Conservation (phyloP, 2,329 filamentous ascomycete genomes). For the Fusarium tricinctum region DNA sequence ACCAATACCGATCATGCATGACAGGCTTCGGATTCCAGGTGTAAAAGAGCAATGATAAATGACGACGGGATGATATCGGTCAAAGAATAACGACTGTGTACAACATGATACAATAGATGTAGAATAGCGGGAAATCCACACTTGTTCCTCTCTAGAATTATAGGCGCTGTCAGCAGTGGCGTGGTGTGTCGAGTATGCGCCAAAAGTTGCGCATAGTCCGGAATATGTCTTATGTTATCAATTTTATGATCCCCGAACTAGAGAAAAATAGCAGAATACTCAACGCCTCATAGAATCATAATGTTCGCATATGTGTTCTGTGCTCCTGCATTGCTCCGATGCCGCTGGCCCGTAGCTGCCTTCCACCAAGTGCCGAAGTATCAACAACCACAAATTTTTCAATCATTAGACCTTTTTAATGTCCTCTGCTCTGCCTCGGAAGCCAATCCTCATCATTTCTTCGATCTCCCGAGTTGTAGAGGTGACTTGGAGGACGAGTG, state of each 20-base stretch:
- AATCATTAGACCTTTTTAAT: slow-evolving; percentile 21
- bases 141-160: slow-evolving; percentile 40
- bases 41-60: slow-evolving; percentile 50
- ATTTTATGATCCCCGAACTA: accelerated
- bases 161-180: slow-evolving; percentile 31
- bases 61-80: slow-evolving; percentile 13
- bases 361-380: background rate
- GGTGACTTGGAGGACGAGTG: slow-evolving; percentile 43
- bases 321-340: background rate
- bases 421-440: slow-evolving; percentile 48
- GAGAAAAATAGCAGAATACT: background rate
- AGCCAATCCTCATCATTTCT: slow-evolving; percentile 51
- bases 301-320: background rate
- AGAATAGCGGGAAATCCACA: slow-evolving; percentile 45
- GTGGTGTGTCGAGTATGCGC: slow-evolving; percentile 28
- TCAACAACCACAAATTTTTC: background rate
- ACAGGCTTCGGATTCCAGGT: slow-evolving; percentile 89
- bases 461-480: slow-evolving; percentile 46
- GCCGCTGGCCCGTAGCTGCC: background rate
- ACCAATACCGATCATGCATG: slow-evolving; percentile 93
- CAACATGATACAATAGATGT: slow-evolving; percentile 44
- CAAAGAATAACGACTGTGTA: slow-evolving; percentile 40
- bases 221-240: background rate
- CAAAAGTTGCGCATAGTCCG: background rate
- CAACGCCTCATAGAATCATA: background rate